Evolutionary conservation across 495 filamentous ascomycete genomes (phyloP), one percentile per base, ranked within the genome.

Genomic region (Penicillium canescens): DNA sequence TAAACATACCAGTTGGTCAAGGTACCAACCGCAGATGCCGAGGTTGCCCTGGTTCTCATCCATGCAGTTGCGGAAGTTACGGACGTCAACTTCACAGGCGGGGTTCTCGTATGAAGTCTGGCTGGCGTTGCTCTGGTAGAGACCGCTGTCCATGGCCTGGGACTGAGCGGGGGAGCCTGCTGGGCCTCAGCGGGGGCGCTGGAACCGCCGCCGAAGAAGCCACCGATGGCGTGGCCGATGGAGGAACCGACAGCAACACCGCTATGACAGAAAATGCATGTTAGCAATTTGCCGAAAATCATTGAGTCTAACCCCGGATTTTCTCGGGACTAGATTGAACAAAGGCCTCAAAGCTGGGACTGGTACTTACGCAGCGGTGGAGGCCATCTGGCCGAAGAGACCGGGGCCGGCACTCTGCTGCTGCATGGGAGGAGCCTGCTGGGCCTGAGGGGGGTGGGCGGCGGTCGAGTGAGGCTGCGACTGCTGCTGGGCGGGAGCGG

Each of bases 21-120:
- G 73, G 70, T 98, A 98, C 94, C 94, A 98, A 56, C 86, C 85
- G 77, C 94, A 98, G 63, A 96, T 96, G 70, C 88, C 86, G 87
- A 98, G 86, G 71, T 94, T 88, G 51, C 95, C 95, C 63, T 84
- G 72, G 71, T 98, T 87, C 61, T 98, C 87, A 67, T 97, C 91
- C 84, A 98, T 84, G 82, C 94, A 98, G 75, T 87, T 85, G 56
- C 91, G 91, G 83, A 98, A 96, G 73, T 80, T 81, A 71, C 84
- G 85, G 24, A 91, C 87, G 60, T 95, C 92, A 12, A 76, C 81
- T 50, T 85, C 82, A 74, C 94, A 98, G 76, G 86, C 78, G 12
- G 68, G 73, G 57, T 66, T 58, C 61, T 79, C 73, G 68, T 70
- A 76, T 42, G 71, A 62, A 52, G 61, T 64, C 57, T 73, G 67